Base-by-base conservation (phyloP, 352 stramenopile species). In the Pelagophyceae sp. region DNA sequence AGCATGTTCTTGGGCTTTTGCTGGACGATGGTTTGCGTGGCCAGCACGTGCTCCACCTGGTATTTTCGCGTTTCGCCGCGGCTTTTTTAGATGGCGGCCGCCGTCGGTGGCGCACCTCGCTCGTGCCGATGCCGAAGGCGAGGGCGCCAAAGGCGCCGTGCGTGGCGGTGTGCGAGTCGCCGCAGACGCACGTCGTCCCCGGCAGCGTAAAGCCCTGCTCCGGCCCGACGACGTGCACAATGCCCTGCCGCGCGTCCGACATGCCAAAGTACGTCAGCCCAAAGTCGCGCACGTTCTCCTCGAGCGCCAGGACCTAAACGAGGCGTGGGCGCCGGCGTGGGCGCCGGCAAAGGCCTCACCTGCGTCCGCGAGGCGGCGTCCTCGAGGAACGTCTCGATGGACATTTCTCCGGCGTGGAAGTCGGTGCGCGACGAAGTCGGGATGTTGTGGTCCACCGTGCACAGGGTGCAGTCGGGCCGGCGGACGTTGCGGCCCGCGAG, bases 141-240 rank as follows among this genome's bases (percentile, higher is more conserved):
- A 94, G 77, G 6, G 87, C 86, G 51, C 89, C 89, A 81, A 94
- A 93, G n/a, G 88, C 89, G 71, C 89, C 89, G 79, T 94, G 88
- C 19, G 87, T 93, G 11, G 85, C 83, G 20, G 88, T 92, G 81
- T 93, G 88, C 69, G 80, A 87, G 81, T 93, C 89, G 67, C 89
- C 88, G 83, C 88, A 92, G 38, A 93, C 89, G 60, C 83, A 86
- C 25, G 87, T 90, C 72, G 79, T 86, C 37, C 88, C 89, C 29
- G 89, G 89, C 70, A 93, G 72, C 31, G 87, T 92, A 72, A 93
- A 93, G 60, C 89, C 89, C 82, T 93, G 88, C 83, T 93, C 89
- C 0, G 86, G 87, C 60, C 87, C 87, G 75, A 93, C 90, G 78
- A 92, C 90, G 78, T 93, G 89, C 23, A 92, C 89, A 79, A 93